Base-by-base conservation (phyloP, 2,329 filamentous ascomycete genomes). In the Fusarium hostae region DNA sequence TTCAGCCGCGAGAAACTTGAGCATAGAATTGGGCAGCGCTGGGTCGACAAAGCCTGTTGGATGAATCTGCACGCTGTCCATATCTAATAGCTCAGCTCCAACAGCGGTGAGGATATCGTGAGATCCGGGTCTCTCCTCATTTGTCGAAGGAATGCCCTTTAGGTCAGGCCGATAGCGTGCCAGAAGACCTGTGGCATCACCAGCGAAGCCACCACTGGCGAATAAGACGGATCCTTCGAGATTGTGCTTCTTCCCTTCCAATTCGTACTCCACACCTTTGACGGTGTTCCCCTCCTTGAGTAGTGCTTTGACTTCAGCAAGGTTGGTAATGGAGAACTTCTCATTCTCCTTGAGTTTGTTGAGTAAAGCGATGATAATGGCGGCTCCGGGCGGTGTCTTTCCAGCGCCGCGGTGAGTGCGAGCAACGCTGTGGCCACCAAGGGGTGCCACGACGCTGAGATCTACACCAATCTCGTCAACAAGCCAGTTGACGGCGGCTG, bases 1-100 rank as follows among this genome's bases (percentile, higher is more conserved):
- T 78, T 92, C 90, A 1, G 89, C 89, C 0, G 89, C 89, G 7
- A 91, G 84, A 72, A 91, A 88, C 78, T 91, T 91, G 51, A 89
- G 84, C 37, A 79, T 78, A 1, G 84, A 82, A 2, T 70, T 71
- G 0, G 82, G 79, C 35, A 84, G 82, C 2, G 82, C 81, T 0
- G 86, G 85, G 68, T 91, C 88, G 9, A 91, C 81, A 73, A 92
- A 91, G 1, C 88, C 88, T 0, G 89, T 91, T 5, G 90, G 89
- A 70, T 92, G 90, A 8, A 91, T 84, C 77, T 92, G 90, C 4
- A 92, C 88, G 63, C 82, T 83, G 45, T 86, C 83, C 85, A 87
- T 87, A 32, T 87, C 85, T 43, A 87, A 79, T 16, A 86, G 76
- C 35, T 79, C 79, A 9, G 84, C 84, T 20, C 82, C 83, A 1